Evolutionary conservation across 106 monocot species (phyloP).

Genomic region (Dendrobium chrysotoxum): DNA sequence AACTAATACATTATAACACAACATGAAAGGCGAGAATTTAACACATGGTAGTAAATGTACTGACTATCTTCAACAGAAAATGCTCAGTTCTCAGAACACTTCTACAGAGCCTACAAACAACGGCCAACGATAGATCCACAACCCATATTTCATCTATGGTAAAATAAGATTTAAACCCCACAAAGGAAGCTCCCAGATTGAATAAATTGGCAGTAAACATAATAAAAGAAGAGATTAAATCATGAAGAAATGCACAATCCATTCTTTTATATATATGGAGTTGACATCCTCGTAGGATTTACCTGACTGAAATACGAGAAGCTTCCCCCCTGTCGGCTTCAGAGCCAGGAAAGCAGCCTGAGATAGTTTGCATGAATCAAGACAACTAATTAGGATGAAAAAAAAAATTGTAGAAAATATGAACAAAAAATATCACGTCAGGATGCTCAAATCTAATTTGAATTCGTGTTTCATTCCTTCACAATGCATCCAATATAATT

Average conservation of each 20-base stretch:
- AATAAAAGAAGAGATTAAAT: not conserved
- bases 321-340: constrained; percentile 95
- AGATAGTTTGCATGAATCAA: constrained; percentile 3
- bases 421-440: not conserved
- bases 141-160: not conserved
- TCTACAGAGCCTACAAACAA: not conserved
- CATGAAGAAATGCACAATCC: not conserved
- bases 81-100: not conserved
- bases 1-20: not conserved
- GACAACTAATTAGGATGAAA: not conserved
- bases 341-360: constrained; percentile 90
- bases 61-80: not conserved
- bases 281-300: constrained; percentile 1
- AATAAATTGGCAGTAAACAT: not conserved
- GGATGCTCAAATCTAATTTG: not conserved
- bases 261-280: not conserved
- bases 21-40: not conserved
- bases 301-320: constrained; percentile 98
- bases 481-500: not conserved
- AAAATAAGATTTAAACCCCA: not conserved
- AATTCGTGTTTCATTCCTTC: not conserved
- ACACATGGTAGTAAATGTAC: not conserved
- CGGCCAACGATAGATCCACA: not conserved
- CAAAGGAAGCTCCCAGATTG: not conserved
- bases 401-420: not conserved